Evolutionary conservation across 139 green algal genomes (phyloP).

Genomic region (Auxenochlorella pyrenoidosa): DNA sequence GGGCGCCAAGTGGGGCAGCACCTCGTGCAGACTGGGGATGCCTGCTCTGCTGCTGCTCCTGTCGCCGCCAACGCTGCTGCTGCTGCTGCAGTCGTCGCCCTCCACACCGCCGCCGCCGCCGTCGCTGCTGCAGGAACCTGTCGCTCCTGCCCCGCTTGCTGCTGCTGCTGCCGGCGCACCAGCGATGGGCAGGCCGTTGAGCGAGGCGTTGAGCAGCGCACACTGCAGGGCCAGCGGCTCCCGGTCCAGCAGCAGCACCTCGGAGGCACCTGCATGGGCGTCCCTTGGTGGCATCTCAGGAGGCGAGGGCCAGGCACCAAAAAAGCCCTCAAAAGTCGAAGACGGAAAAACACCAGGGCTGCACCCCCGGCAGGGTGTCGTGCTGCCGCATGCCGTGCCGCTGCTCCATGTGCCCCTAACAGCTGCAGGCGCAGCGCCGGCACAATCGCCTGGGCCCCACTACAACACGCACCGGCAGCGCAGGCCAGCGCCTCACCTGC

Average conservation of each 20-base stretch:
- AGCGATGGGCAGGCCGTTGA: slow-evolving; percentile 15
- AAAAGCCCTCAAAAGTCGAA: too few relatives aligned
- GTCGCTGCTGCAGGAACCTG: slow-evolving; percentile 1
- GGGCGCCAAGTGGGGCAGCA: slow-evolving; percentile 9
- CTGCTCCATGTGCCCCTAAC: too few relatives aligned
- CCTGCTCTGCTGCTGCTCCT: not conserved
- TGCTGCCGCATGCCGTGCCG: too few relatives aligned
- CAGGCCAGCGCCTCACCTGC: slow-evolving; percentile 53
- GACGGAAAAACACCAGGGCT: too few relatives aligned
- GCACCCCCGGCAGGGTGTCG: too few relatives aligned
- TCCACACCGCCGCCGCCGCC: not conserved
- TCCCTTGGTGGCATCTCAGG: not conserved
- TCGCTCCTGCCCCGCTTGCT: not conserved
- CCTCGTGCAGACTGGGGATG: not conserved
- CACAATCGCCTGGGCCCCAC: too few relatives aligned
- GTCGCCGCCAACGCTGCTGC: too few relatives aligned
- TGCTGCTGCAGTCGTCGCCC: too few relatives aligned
- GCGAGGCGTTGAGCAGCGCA: slow-evolving; percentile 55
- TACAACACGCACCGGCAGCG: too few relatives aligned
- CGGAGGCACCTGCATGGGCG: slow-evolving; percentile 54
- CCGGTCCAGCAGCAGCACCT: slow-evolving; percentile 83
- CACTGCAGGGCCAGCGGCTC: slow-evolving; percentile 86
- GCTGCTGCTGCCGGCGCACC: not conserved
- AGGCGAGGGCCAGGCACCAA: too few relatives aligned
- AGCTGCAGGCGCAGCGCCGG: too few relatives aligned